Conservation (phyloP, 148 eudicot genomes). For the Rhododendron vialii region DNA sequence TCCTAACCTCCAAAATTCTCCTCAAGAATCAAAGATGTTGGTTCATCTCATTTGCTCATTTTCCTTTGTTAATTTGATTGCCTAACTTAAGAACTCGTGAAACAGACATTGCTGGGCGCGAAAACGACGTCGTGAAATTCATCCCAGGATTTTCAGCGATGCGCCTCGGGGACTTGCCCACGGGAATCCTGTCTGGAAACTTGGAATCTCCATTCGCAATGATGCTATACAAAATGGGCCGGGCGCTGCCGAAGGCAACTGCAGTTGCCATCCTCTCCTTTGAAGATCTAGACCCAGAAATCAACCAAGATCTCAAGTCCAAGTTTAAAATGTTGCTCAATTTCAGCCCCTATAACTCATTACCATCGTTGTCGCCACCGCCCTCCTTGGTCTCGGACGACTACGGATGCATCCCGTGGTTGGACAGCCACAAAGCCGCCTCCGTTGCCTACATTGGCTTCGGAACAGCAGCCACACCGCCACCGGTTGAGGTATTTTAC, state of each 20-base stretch:
- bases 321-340: slow-evolving; percentile 31
- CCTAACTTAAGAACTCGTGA: not conserved
- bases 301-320: slow-evolving; percentile 27
- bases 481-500: slow-evolving; percentile 22
- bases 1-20: too few relatives aligned
- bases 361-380: slow-evolving; percentile 8
- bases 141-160: slow-evolving; percentile 40
- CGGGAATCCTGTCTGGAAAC: slow-evolving; percentile 31
- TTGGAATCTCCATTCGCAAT: slow-evolving; percentile 21
- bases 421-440: slow-evolving; percentile 25
- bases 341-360: slow-evolving; percentile 35
- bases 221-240: slow-evolving; percentile 37
- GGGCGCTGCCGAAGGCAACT: slow-evolving; percentile 26
- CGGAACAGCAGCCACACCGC: slow-evolving; percentile 35
- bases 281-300: slow-evolving; percentile 37
- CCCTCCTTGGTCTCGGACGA: slow-evolving; percentile 4
- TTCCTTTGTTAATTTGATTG: not conserved
- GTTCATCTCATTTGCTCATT: not conserved
- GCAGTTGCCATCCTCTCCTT: slow-evolving; percentile 43
- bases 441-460: slow-evolving; percentile 55
- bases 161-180: slow-evolving; percentile 31
- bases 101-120: slow-evolving; percentile 21
- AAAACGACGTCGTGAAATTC: slow-evolving; percentile 26
- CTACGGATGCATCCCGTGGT: slow-evolving; percentile 44
- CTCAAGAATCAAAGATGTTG: too few relatives aligned